phyloP scores from a whole-genome alignment of 768 basidiomycete genomes.

The Collybia sordida region DNA sequence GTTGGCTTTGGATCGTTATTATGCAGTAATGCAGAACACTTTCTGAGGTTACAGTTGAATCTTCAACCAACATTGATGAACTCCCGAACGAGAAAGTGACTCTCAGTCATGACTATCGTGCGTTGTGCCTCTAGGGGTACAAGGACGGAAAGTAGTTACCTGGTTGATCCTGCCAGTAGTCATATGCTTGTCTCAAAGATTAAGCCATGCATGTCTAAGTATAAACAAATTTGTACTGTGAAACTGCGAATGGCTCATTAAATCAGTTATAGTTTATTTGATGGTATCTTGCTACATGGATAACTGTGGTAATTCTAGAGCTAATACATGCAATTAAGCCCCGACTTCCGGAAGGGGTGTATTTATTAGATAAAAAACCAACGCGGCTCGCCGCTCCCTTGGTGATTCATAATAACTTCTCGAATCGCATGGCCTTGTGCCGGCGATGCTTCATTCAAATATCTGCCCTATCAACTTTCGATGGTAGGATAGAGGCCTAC shows the following conservation, averaged over 20 bases:
- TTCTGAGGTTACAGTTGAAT: constrained; percentile 16
- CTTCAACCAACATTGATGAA: constrained; percentile 23
- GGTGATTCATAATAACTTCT: constrained; percentile 79
- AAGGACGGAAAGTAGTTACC: constrained; percentile 59
- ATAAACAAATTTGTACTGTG: constrained; percentile 71
- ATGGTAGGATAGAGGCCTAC: constrained; percentile 75
- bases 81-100: constrained; percentile 22
- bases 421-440: constrained; percentile 73
- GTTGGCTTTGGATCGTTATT: constrained; percentile 20
- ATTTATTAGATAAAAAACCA: constrained; percentile 75
- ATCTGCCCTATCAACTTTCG: constrained; percentile 76
- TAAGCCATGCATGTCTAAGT: constrained; percentile 84
- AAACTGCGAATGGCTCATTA: constrained; percentile 84
- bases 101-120: constrained; percentile 7
- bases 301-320: constrained; percentile 81
- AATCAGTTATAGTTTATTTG: constrained; percentile 84
- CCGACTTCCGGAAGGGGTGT: constrained; percentile 72
- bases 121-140: not conserved
- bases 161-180: constrained; percentile 86
- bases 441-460: constrained; percentile 66
- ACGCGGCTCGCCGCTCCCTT: constrained; percentile 59
- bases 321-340: constrained; percentile 72
- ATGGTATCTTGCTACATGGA: constrained; percentile 75
- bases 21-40: constrained; percentile 9
- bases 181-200: constrained; percentile 85